Evolutionary conservation across 2,329 filamentous ascomycete genomes (phyloP), one percentile per base, ranked within the genome.

Genomic region (Graphilbum fragrans): DNA sequence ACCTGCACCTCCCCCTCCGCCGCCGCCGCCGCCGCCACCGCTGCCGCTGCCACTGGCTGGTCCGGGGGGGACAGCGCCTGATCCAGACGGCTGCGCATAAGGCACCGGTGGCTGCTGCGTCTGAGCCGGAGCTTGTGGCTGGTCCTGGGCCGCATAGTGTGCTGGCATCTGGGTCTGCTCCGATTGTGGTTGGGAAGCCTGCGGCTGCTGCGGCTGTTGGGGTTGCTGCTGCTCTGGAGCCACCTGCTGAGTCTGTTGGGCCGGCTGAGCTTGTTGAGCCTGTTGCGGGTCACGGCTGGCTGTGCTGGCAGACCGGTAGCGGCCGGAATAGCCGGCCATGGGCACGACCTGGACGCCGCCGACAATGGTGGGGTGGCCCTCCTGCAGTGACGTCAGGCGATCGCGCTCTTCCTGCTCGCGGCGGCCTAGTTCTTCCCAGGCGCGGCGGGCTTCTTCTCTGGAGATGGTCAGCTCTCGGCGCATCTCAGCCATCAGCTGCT

Each of bases 281-380:
- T 32, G 42, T 11, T 44, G 38, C 8, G 43, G 43, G 5, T 44
- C 58, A 55, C 42, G 55, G 48, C 37, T 67, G 61, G 39, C 64
- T 34, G 62, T 58, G 49, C 63, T 71, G 39, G 27, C 32, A 3
- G 42, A 39, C n/a, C 61, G 59, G 38, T 70, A 65, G 44, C 73
- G 72, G 53, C 71, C 75, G 3, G 72, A 69, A 12, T 79, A 69
- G 10, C 80, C 80, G 50, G 82, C 80, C 85, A 93, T 94, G 7
- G 92, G 92, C 17, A 96, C 85, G 12, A 98, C 92, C 55, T 95
- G 88, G 12, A 96, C 86, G 34, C 90, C 90, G 38, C 88, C 87
- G 9, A 98, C 84, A 38, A 93, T 70, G 1, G 87, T 95, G 14
- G 90, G 85, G 45, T 87, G 79, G 7, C 92, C 92, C 47, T 84